Base-by-base conservation (phyloP, 2,329 filamentous ascomycete genomes). In the Aspergillus aculeatinus region DNA sequence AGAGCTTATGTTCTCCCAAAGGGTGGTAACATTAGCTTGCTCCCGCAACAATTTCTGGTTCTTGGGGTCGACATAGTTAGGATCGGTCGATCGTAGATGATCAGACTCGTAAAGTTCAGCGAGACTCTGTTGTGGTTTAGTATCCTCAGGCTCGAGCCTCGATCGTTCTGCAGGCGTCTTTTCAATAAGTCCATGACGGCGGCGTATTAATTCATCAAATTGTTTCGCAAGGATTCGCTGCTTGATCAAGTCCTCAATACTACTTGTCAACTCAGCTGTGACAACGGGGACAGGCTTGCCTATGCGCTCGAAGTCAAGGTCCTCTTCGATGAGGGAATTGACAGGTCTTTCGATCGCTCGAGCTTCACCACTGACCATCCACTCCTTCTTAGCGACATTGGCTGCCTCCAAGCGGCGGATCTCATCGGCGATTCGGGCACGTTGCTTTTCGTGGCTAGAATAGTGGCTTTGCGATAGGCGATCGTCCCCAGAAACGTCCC, bases 91-190 rank as follows among this genome's bases (percentile, higher is more conserved):
- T 72, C 90, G 89, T 63, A 94, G 81, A 75, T 96, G 91, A 67
- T 98, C 93, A 72, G 95, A 89, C 77, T 98, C 95, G 79, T 98
- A 99, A 54, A 96, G 83, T 69, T 97, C 93, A 0, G 92, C 94
- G 12, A 99, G 85, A 63, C 91, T 88, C 76, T 96, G 89, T 72
- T 89, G 86, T n/a, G 88, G 85, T 77, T 96, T 97, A 67, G 83
- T 89, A 75, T 98, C 93, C 69, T 96, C 90, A 11, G 98, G 82
- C 64, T 94, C 89, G 61, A 94, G 83, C 39, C 89, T 85, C 3
- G 91, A 91, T 63, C 91, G 86, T 31, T 89, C 86, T 3, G 85
- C 81, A 64, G 81, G 78, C 35, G 87, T 85, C 5, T 86, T 82
- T 49, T 85, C 84, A 14, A 90, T 79, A 10, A 89, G 84, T 63